Conservation (phyloP, 495 filamentous ascomycete species). For the Penicillium manginii region DNA sequence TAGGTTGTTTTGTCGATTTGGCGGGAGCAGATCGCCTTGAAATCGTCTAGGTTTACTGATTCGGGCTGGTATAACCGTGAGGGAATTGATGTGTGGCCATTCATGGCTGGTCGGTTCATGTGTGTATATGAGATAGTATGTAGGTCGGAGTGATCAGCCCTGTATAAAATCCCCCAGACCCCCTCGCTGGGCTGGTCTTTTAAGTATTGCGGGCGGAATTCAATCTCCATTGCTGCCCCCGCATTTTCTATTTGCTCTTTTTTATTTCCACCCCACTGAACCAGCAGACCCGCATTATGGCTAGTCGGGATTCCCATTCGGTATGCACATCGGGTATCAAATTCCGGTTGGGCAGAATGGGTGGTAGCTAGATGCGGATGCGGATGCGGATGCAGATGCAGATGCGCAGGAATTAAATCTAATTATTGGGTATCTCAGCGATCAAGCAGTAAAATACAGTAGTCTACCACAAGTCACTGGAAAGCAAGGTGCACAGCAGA, state of each 20-base stretch:
- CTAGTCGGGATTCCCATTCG: conserved; percentile 15
- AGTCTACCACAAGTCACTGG: conserved; percentile 31
- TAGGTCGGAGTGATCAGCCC: not conserved
- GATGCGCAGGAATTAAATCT: conserved; percentile 15
- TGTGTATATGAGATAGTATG: not conserved
- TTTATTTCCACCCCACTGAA: conserved; percentile 5
- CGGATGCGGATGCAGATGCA: not conserved
- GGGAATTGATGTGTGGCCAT: conserved; percentile 19
- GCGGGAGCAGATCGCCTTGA: conserved; percentile 48
- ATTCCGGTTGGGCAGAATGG: not conserved
- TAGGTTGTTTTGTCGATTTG: conserved; percentile 38
- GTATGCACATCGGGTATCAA: conserved; percentile 1
- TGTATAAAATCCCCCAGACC: no score
- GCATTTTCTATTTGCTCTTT: conserved; percentile 9
- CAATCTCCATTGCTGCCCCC: conserved; percentile 27
- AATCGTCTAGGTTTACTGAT: conserved; percentile 35
- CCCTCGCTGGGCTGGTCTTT: not conserved
- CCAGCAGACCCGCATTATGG: conserved; percentile 16
- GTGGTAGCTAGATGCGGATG: not conserved
- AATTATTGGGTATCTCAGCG: conserved; percentile 37
- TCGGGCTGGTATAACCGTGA: conserved; percentile 29
- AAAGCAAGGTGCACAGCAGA: conserved; percentile 17
- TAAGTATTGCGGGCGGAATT: conserved; percentile 25
- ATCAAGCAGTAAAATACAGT: conserved; percentile 36
- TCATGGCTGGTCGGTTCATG: conserved; percentile 7